Conservation (phyloP, 2,329 filamentous ascomycete species). For the Cladosporium halotolerans region DNA sequence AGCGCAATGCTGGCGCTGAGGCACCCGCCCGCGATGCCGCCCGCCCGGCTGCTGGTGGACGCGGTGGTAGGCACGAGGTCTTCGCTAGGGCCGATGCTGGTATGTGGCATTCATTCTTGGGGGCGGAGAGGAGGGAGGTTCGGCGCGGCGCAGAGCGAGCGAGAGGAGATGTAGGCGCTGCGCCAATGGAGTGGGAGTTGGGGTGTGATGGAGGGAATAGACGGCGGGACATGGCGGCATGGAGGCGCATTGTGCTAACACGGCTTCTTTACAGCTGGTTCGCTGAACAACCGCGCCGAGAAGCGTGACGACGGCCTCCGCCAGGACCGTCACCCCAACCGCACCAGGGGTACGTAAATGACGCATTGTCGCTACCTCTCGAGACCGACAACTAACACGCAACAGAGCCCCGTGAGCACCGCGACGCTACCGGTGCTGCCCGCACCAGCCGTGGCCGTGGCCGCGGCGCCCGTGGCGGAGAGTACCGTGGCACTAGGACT, state of each 20-base stretch:
- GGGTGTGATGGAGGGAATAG: not conserved
- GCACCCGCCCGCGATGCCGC: constrained; percentile 44
- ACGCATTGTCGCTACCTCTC: not conserved
- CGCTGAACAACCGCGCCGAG: constrained; percentile 74
- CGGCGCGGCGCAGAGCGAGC: not conserved
- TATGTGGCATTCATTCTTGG: constrained; percentile 45
- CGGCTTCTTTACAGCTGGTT: constrained; percentile 50
- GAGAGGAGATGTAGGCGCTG: not conserved
- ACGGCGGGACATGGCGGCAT: not conserved
- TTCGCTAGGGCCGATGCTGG: constrained; percentile 78
- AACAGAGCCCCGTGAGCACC: constrained; percentile 27
- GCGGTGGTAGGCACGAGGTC: constrained; percentile 47
- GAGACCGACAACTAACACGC: not conserved
- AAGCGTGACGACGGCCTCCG: constrained; percentile 62
- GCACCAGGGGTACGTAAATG: constrained; percentile 30
- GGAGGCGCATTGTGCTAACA: constrained; percentile 1
- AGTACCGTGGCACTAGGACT: constrained; percentile 36
- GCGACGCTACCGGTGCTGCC: constrained; percentile 38
- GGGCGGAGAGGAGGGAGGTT: not conserved
- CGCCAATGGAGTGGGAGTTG: not conserved
- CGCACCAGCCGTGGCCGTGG: constrained; percentile 44
- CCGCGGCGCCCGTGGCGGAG: constrained; percentile 51
- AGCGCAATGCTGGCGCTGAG: constrained; percentile 80
- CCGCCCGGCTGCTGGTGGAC: constrained; percentile 37
- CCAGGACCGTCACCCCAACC: constrained; percentile 40